These are phyloP conservation scores for Colletotrichum liaoningense DNA, from an alignment of 2,329 filamentous ascomycete species.

Conservation along the genomic window DNA sequence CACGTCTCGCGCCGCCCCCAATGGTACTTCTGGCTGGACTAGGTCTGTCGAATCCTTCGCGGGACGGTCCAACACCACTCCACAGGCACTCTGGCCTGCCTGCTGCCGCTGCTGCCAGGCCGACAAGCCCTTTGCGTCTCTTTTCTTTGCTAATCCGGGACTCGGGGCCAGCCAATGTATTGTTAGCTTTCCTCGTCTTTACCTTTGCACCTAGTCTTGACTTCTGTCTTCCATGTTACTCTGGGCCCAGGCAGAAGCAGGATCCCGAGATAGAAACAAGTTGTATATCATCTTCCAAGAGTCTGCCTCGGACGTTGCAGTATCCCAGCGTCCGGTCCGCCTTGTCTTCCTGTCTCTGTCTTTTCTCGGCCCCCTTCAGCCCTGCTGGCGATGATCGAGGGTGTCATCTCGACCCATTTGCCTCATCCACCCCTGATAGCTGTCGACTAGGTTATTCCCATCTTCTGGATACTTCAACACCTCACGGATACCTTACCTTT, in stretches of 20 bases:
- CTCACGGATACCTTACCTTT: conserved; percentile 5
- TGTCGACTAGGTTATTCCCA: conserved; percentile 8
- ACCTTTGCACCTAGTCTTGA: background rate
- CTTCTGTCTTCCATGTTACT: conserved; percentile 1
- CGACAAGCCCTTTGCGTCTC: background rate
- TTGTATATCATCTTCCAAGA: background rate
- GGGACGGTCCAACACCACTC: conserved; percentile 18
- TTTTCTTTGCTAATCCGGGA: background rate
- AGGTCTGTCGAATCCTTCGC: conserved; percentile 26
- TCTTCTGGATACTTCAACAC: conserved; percentile 3
- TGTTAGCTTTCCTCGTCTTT: background rate
- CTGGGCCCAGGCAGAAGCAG: conserved; percentile 7
- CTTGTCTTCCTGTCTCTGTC: background rate
- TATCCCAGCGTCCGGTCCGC: background rate
- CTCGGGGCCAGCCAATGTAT: background rate
- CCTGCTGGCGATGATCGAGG: conserved; percentile 13
- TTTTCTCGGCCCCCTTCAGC: background rate
- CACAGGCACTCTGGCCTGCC: background rate
- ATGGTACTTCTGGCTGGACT: conserved; percentile 19
- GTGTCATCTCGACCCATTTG: background rate
- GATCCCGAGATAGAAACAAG: background rate
- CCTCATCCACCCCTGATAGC: conserved; percentile 7
- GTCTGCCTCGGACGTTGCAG: conserved; percentile 2
- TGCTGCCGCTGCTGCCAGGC: background rate
- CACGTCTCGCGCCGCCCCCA: conserved; percentile 29